Evolutionary conservation across 805 yeast genomes (phyloP).

Genomic region (Saccharomycopsis javanensis): DNA sequence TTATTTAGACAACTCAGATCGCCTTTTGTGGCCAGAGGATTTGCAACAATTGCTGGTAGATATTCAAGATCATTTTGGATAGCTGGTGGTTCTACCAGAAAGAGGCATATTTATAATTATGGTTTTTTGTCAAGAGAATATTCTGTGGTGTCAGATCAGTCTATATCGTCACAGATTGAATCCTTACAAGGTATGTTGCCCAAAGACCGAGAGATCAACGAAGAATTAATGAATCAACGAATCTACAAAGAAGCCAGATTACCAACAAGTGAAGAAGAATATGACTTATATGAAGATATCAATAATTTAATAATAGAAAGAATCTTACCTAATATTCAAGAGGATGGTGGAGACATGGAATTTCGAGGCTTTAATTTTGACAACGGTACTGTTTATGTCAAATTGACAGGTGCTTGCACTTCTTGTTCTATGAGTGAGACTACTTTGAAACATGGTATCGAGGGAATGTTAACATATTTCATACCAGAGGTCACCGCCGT

Average conservation of each 20-base stretch:
- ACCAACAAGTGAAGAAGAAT: constrained; percentile 14
- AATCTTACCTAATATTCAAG: constrained; percentile 95
- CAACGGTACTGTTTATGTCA: constrained; percentile 79
- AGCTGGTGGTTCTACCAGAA: not conserved
- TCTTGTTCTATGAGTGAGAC: constrained; percentile 86
- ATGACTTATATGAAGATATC: constrained; percentile 30
- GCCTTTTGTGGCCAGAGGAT: not conserved
- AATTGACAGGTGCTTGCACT: constrained; percentile 92
- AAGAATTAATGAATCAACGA: constrained; percentile 9
- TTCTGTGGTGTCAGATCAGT: not conserved
- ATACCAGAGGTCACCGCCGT: constrained; percentile 92
- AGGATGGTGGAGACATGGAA: constrained; percentile 96
- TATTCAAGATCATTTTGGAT: not conserved
- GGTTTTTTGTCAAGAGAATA: not conserved
- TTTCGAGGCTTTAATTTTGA: constrained; percentile 79
- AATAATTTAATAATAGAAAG: constrained; percentile 89
- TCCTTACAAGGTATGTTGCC: not conserved
- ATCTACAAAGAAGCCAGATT: constrained; percentile 16
- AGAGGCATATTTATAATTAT: too few species aligned
- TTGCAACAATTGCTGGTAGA: not conserved
- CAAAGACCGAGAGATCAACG: not conserved
- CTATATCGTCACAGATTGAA: not conserved
- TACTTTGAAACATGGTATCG: constrained; percentile 91
- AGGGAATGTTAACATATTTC: constrained; percentile 93
- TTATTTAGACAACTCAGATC: not conserved